Evolutionary conservation across 225 moss, liverwort and hornwort genomes (phyloP).

Genomic region (Pleurozium schreberi): DNA sequence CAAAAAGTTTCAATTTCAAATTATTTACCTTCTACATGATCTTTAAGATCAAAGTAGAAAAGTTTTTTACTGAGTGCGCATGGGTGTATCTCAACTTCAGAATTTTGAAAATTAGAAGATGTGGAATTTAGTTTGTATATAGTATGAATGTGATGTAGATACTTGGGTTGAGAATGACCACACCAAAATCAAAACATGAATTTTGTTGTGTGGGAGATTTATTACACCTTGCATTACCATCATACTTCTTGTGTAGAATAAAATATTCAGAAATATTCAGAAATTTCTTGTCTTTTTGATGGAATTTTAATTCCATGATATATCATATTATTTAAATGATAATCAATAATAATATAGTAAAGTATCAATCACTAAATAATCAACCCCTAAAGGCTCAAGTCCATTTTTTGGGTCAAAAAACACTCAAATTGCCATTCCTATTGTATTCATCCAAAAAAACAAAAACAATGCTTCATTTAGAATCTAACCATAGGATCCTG

Average conservation of each 20-base stretch:
- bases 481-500: no score
- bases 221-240: not conserved
- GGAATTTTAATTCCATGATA: not conserved
- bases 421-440: no score
- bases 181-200: not conserved
- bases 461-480: no score
- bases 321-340: not conserved
- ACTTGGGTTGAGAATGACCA: not conserved
- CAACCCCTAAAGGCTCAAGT: no score
- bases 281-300: not conserved
- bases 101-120: not conserved
- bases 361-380: no score
- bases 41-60: not conserved
- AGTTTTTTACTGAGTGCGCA: fast-evolving
- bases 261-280: not conserved
- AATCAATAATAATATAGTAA: not conserved
- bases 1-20: not conserved
- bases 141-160: not conserved
- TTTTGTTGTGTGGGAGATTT: not conserved
- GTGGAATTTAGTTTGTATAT: not conserved
- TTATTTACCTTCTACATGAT: not conserved
- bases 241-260: not conserved
- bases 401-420: no score
- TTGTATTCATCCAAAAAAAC: no score
- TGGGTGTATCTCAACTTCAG: not conserved